Base-by-base conservation (phyloP, 2,329 filamentous ascomycete genomes). In the Aspergillus niger region DNA sequence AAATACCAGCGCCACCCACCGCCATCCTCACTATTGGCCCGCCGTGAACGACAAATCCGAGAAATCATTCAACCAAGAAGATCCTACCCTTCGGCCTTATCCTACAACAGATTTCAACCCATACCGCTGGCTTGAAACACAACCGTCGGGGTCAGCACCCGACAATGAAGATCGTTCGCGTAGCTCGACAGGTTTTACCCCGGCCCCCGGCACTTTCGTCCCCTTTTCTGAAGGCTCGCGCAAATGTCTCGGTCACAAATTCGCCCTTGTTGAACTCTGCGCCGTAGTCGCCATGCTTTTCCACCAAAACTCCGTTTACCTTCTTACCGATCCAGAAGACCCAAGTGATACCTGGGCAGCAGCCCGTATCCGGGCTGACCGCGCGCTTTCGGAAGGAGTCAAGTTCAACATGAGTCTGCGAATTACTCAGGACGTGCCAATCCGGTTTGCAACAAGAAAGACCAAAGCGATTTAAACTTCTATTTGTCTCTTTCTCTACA, bases 331-430 rank as follows among this genome's bases (percentile, higher is more conserved):
- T 15, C 11, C 15, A 3, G 32, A 53, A 15, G 32, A 53, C 3
- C 8, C 4, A 24, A 15, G 38, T 39, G 50, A 53, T 15, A 22
- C 50, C 17, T 56, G 54, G 54, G 39, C 17, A 17, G 24, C 15
- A 22, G 54, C 54, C 3, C 43, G 41, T 10, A 22, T 44, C 11
- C 39, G 54, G 39, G 54, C 54, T 3, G 54, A 56, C 36, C n/a
- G 26, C 7, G 54, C 54, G 8, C 39, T 56, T 24, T 48, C 41
- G 2, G 54, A 56, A 24, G 54, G 54, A 6, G 54, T 56, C 24
- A 47, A 48, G 26, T 56, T 56, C 17, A 22, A 47, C 17, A 56
- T 56, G 54, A 56, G 54, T 56, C 43, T 56, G 54, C 20, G 54
- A n/a, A n/a, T 48, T 11, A 43, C 26, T 8, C 39, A 30, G 24